Evolutionary conservation across 139 green algal species (phyloP), one percentile per base, ranked within the genome.

Genomic region (Chlorella sorokiniana): DNA sequence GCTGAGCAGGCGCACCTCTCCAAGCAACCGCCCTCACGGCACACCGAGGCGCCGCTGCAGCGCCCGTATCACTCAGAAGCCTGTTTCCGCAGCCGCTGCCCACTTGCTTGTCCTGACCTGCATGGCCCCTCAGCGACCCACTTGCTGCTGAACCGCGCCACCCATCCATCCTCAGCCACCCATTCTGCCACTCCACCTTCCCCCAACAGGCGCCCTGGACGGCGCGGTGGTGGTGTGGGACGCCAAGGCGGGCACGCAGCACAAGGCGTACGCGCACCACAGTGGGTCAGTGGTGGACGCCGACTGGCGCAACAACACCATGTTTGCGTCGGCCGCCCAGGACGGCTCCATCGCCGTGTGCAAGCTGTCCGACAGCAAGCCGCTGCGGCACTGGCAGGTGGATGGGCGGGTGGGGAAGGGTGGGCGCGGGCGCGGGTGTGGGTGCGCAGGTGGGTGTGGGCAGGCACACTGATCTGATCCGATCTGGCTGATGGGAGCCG

Each of bases 281-380:
- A 38, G 90, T 92, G 93, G 88, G 1, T 90, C 95, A 4, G 94
- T 90, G 4, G 84, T 98, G 83, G 95, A 98, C 76, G 94, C 96
- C 56, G 95, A 98, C 88, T 98, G 95, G 95, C 87, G 93, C 64
- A 96, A 94, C 89, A 92, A 96, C 86, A 90, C 54, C 52, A 91
- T 90, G 6, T 98, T 98, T 87, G 95, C 95, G 44, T 96, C 93
- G 33, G 97, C 92, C 89, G 96, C 90, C 71, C 94, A 93, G 23
- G 95, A 98, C 85, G 89, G 93, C 61, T 88, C 86, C 52, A 97
- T 98, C 63, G 91, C 94, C 67, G 90, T 98, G 11, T 97, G 91
- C 91, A 90, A 93, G 79, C 73, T 98, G 40, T 94, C 92, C 0
- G 84, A 95, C 61, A 23, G 42, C 40, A 67, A 81, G 69, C 91